Percentiles rank a stretch among this genome's conserved stretches.
Conservation (phyloP, 208 protist genomes). For the Tetramitus jugosus region DNA sequence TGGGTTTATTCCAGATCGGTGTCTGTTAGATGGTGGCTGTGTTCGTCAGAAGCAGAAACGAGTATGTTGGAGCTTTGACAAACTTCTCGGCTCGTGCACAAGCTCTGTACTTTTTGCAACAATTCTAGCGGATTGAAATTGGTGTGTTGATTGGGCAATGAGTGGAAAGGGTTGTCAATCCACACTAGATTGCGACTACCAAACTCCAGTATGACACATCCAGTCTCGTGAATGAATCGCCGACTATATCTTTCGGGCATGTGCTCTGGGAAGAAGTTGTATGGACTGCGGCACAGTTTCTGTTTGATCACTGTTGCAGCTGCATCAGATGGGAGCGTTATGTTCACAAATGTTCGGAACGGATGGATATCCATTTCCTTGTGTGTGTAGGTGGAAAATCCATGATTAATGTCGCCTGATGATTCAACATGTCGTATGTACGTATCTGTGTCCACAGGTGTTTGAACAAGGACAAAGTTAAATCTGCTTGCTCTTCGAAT, state of each 20-base stretch:
- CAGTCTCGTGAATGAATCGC: background rate
- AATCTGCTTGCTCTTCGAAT: background rate
- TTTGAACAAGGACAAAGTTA: constrained; percentile 15
- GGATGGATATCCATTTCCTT: background rate
- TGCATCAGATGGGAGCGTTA: background rate
- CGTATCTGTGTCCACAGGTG: background rate
- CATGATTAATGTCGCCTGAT: background rate
- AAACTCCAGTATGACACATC: background rate
- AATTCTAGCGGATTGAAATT: background rate
- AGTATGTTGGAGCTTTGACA: too few relatives aligned
- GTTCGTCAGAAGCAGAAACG: too few relatives aligned
- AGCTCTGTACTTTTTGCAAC: background rate
- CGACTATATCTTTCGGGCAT: background rate
- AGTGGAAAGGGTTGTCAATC: constrained; percentile 7
- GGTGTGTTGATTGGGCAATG: background rate
- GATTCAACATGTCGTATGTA: background rate
- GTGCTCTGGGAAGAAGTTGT: background rate
- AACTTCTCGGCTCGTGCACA: too few relatives aligned
- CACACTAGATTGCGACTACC: background rate
- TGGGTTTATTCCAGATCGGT: too few relatives aligned
- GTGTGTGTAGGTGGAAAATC: background rate
- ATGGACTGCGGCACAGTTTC: background rate
- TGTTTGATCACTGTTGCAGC: background rate
- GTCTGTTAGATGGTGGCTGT: too few relatives aligned
- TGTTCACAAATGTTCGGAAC: background rate